phyloP scores from a whole-genome alignment of 2,329 filamentous ascomycete genomes.

The Pseudocercospora ulei region DNA sequence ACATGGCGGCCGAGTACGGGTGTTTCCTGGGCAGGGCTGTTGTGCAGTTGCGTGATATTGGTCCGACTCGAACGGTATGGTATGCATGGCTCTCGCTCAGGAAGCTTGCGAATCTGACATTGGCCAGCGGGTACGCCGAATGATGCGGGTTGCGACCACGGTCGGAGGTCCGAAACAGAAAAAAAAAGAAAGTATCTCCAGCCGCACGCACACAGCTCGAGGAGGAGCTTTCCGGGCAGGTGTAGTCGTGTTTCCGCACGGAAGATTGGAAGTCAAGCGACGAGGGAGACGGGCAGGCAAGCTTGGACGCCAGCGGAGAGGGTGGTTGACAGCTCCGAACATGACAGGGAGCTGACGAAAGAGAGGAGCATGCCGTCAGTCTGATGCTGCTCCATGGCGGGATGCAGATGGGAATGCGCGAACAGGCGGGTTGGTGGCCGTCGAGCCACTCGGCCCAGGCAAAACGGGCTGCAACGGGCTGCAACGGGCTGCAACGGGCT shows the following conservation, averaged over 20 bases:
- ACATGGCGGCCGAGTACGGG: constrained; percentile 25
- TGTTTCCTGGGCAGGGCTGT: constrained; percentile 19
- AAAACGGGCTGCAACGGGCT: constrained; percentile 10
- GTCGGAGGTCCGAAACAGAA: constrained; percentile 8
- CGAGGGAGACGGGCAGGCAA: constrained; percentile 22
- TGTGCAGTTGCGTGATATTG: constrained; percentile 20
- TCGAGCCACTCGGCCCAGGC: constrained; percentile 6
- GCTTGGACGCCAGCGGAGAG: constrained; percentile 24
- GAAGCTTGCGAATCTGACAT: constrained; percentile 20
- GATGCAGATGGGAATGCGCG: constrained; percentile 15
- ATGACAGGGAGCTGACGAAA: constrained; percentile 21
- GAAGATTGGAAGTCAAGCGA: constrained; percentile 18
- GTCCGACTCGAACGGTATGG: constrained; percentile 21
- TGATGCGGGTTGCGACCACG: constrained; percentile 11
- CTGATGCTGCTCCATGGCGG: constrained; percentile 10
- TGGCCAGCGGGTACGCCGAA: constrained; percentile 21
- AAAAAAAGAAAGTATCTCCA: constrained; percentile 12
- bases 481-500: constrained; percentile 19
- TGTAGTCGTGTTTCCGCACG: constrained; percentile 7
- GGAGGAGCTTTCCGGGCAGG: constrained; percentile 10
- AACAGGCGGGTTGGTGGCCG: constrained; percentile 10
- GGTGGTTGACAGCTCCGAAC: constrained; percentile 21
- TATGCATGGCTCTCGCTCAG: constrained; percentile 27
- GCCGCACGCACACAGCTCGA: constrained; percentile 10
- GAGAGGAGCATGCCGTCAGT: constrained; percentile 18